Conservation (phyloP, 1,284 basidiomycete genomes). For the Porogramme epimiltina region DNA sequence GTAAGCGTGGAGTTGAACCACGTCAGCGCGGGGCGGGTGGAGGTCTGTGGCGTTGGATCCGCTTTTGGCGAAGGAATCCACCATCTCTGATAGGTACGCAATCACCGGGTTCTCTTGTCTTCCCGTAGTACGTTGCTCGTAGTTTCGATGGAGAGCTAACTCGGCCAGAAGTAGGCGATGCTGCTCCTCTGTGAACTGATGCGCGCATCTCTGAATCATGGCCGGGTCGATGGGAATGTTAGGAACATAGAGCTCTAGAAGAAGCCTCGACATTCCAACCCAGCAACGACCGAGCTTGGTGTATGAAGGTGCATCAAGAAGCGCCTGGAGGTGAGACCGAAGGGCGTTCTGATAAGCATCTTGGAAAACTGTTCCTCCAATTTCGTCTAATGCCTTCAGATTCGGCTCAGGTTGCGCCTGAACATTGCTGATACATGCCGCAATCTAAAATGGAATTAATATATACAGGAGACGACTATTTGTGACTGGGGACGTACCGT, state of each 20-base stretch:
- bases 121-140: constrained; percentile 69
- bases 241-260: constrained; percentile 82
- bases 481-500: constrained; percentile 16
- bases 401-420: no score
- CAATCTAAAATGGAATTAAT: constrained; percentile 31
- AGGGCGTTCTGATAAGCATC: constrained; percentile 4
- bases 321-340: no score
- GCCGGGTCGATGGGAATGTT: constrained; percentile 89
- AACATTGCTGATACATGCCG: constrained; percentile 40
- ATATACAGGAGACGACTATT: neutral
- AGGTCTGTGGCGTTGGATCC: neutral
- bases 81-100: constrained; percentile 42
- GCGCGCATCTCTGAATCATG: constrained; percentile 60
- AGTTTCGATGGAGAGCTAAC: constrained; percentile 54
- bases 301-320: neutral
- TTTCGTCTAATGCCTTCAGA: constrained; percentile 11
- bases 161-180: constrained; percentile 51
- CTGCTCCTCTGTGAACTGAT: constrained; percentile 53
- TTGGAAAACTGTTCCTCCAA: constrained; percentile 10
- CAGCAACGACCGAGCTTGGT: constrained; percentile 56
- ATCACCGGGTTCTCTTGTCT: constrained; percentile 54
- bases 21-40: constrained; percentile 42
- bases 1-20: constrained; percentile 69
- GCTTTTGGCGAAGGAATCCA: constrained; percentile 26
- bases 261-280: constrained; percentile 61